Base-by-base conservation (phyloP, 306 rosid genomes). In the Glycine soja region DNA sequence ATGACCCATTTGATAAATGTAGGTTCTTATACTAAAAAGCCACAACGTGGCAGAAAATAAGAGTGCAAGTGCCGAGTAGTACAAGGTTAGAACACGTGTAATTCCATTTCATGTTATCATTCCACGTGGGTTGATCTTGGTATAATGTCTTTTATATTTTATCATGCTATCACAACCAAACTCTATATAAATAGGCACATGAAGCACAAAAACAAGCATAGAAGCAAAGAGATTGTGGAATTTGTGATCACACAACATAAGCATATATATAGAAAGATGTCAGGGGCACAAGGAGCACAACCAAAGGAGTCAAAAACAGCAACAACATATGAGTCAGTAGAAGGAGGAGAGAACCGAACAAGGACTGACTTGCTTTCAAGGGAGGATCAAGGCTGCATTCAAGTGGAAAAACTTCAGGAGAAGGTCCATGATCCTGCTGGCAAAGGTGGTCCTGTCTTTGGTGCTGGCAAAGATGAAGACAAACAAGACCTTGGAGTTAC, bases 221-320 rank as follows among this genome's bases (percentile, higher is more conserved):
- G 16, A 38, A 75, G 38, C 0, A n/a, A n/a, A 3, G 2, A 47
- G 51, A 16, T 10, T 19, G 34, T 58, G 40, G 43, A 38, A 38
- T 4, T 5, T 4, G 43, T 38, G 14, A 57, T 57, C 11, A 3
- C 40, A 36, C 40, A 36, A 56, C 32, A 16, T 16, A 19, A 42
- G 2, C 43, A 34, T 34, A 24, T 24, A 24, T 24, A 36, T 36
- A 36, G 5, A 12, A 43, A 10, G 10, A 93, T 92, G 98, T 94
- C 96, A 8, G 97, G 97, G 62, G 96, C 94, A 85, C 97, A 94
- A 70, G 98, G 96, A 75, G 86, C 97, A 70, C 88, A 88, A 69
- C 92, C 94, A 59, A 87, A 87, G 74, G 93, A 78, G 52, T 71
- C 92, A 66, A 80, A 73, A 61, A 88, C 94, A 74, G 93, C 97